Evolutionary conservation across 805 yeast species (phyloP).

Genomic region (Brettanomyces anomalus): DNA sequence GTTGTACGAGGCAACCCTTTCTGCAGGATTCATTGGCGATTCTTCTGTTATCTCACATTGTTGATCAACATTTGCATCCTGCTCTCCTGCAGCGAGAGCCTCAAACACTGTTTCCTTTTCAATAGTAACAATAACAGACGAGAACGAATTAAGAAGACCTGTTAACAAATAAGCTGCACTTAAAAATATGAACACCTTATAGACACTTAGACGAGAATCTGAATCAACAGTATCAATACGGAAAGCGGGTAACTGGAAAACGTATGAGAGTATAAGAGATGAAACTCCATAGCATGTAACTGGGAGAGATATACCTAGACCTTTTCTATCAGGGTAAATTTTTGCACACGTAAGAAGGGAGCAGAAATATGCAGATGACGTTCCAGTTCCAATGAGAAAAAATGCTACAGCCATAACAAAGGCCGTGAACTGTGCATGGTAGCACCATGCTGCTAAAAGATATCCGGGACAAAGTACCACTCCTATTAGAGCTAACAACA

Average conservation of each 20-base stretch:
- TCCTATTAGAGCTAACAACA: slow-evolving; percentile 54
- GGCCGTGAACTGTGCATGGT: slow-evolving; percentile 21
- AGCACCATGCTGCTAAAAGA: slow-evolving; percentile 34
- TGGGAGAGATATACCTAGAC: slow-evolving; percentile 81
- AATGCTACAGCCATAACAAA: slow-evolving; percentile 40
- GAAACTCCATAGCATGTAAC: slow-evolving; percentile 83
- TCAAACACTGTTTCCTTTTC: slow-evolving; percentile 39
- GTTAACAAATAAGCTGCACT: slow-evolving; percentile 43
- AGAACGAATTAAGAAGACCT: slow-evolving; percentile 52
- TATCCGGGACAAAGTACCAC: slow-evolving; percentile 64
- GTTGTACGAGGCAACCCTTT: not conserved
- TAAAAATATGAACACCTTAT: slow-evolving; percentile 44
- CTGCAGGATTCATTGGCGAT: slow-evolving; percentile 3
- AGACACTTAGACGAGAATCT: slow-evolving; percentile 31
- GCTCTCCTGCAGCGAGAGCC: slow-evolving; percentile 15
- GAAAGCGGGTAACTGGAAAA: slow-evolving; percentile 36
- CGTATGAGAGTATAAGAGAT: slow-evolving; percentile 63
- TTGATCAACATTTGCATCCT: slow-evolving; percentile 3
- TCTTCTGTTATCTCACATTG: slow-evolving; percentile 1
- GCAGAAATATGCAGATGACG: slow-evolving; percentile 64
- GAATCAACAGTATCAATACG: slow-evolving; percentile 11
- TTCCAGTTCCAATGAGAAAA: slow-evolving; percentile 57
- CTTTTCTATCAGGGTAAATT: slow-evolving; percentile 66
- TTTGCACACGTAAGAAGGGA: slow-evolving; percentile 76
- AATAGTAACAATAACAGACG: slow-evolving; percentile 57